Evolutionary conservation across 306 rosid genomes (phyloP), one percentile per base, ranked within the genome.

Genomic region (Hippophae gyantsensis): DNA sequence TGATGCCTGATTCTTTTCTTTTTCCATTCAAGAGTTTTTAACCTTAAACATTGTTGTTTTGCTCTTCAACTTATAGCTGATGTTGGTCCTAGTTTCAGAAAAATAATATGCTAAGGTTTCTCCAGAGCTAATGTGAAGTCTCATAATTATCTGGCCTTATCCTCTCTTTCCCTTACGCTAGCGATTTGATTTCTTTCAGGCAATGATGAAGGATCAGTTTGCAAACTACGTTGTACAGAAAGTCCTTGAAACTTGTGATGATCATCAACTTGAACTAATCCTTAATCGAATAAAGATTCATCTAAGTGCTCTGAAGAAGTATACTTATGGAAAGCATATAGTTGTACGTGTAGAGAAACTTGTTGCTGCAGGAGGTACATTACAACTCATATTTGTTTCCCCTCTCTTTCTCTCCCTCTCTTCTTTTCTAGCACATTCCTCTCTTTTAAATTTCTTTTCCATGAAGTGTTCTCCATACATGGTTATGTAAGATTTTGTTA

Each of bases 341-440:
- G 86, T 81, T 52, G 86, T 83, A 11, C 86, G 86, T 45, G 83
- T 81, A 58, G 86, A 81, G 78, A 77, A 81, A 69, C 86, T 81
- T 52, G 86, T 77, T 27, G 86, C 82, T 54, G 82, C 86, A 42
- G 86, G 86, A 65, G 86, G 86, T 81, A 68, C 53, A 18, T 52
- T 3, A 5, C 38, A 32, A 2, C 38, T 32, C 2, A 3, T 32
- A 32, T 32, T 32, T 32, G 38, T 4, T 32, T 7, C 27, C 26
- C 45, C 58, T 69, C 46, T 48, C 26, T 65, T 55, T 49, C 47
- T 68, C 26, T 38, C 6, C 14, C 18, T 1, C 55, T 13, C 1
- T 2, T 49, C 5, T 48, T 46, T 6, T 58, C 3, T 59, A n/a
- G 61, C 55, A n/a, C 26, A 52, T 18, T 18, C 23, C 23, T 18